Evolutionary conservation across 2,329 filamentous ascomycete genomes (phyloP).

Genomic region (Hymenoscyphus occultus): DNA sequence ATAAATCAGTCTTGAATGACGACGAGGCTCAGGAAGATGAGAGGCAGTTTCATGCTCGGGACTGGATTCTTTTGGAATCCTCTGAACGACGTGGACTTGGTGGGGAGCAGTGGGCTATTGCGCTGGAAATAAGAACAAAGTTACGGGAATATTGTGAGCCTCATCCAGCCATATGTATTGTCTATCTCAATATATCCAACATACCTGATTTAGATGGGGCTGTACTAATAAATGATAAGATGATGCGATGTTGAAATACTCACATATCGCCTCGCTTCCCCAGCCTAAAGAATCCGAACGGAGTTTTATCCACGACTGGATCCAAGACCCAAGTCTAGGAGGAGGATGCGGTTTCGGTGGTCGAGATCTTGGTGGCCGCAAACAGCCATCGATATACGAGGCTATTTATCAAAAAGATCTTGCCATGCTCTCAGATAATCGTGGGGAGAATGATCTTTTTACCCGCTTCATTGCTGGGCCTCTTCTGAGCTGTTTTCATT

Average conservation of each 20-base stretch:
- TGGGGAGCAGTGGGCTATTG: constrained; percentile 19
- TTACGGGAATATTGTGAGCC: constrained; percentile 21
- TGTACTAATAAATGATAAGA: no score
- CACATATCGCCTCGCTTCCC: constrained; percentile 14
- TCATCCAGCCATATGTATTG: background rate
- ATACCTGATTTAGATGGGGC: constrained; percentile 11
- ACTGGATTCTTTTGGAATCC: constrained; percentile 15
- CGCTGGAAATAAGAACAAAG: constrained; percentile 15
- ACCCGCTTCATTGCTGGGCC: constrained; percentile 19
- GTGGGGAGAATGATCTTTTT: constrained; percentile 21
- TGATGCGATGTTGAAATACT: constrained; percentile 15
- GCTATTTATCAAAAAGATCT: constrained; percentile 16
- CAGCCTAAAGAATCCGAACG: constrained; percentile 17
- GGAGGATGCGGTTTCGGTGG: constrained; percentile 20
- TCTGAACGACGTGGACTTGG: constrained; percentile 14
- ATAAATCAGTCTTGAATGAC: constrained; percentile 16
- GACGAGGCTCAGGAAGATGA: constrained; percentile 10
- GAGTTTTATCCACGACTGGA: constrained; percentile 18
- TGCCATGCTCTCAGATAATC: constrained; percentile 15
- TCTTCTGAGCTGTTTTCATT: constrained; percentile 13
- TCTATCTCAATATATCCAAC: background rate
- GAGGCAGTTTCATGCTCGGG: constrained; percentile 16
- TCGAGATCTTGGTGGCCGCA: constrained; percentile 18
- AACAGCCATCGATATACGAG: constrained; percentile 18
- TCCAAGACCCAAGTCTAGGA: constrained; percentile 11